Evolutionary conservation across 1,139 yeast genomes (phyloP).

Genomic region (Nakaseomyces sp.): DNA sequence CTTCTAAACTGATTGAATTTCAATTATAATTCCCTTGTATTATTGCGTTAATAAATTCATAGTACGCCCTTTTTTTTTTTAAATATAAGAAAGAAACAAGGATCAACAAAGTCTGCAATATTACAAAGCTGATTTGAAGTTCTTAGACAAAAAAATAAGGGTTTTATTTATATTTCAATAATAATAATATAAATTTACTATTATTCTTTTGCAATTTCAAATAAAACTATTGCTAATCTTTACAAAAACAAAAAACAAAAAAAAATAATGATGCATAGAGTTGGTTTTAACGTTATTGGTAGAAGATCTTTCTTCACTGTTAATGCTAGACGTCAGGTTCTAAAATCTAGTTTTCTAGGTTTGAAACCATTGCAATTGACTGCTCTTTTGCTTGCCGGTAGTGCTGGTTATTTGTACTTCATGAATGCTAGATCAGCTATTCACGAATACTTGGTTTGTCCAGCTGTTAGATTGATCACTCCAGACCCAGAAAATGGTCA

Average conservation of each 20-base stretch:
- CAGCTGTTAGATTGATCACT: slow-evolving; percentile 59
- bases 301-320: slow-evolving; percentile 12
- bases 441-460: slow-evolving; percentile 74
- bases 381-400: slow-evolving; percentile 33
- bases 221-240: too few species aligned
- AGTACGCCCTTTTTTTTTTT: too few species aligned
- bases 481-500: slow-evolving; percentile 79
- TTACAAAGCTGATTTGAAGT: too few species aligned
- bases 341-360: slow-evolving; percentile 21
- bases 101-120: too few species aligned
- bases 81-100: too few species aligned
- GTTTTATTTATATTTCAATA: too few species aligned
- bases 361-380: slow-evolving; percentile 22
- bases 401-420: slow-evolving; percentile 38
- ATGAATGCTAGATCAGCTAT: slow-evolving; percentile 75
- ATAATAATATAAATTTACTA: too few species aligned
- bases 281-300: slow-evolving; percentile 9
- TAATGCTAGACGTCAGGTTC: slow-evolving; percentile 10
- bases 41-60: too few species aligned
- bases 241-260: neutral
- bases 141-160: too few species aligned
- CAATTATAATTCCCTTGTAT: too few species aligned
- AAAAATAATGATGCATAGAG: slow-evolving; percentile 11
- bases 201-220: too few species aligned
- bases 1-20: too few species aligned